Evolutionary conservation across 192 early-diverging fungal genomes (phyloP), one percentile per base, ranked within the genome.

Genomic region (Umbelopsis ramanniana): DNA sequence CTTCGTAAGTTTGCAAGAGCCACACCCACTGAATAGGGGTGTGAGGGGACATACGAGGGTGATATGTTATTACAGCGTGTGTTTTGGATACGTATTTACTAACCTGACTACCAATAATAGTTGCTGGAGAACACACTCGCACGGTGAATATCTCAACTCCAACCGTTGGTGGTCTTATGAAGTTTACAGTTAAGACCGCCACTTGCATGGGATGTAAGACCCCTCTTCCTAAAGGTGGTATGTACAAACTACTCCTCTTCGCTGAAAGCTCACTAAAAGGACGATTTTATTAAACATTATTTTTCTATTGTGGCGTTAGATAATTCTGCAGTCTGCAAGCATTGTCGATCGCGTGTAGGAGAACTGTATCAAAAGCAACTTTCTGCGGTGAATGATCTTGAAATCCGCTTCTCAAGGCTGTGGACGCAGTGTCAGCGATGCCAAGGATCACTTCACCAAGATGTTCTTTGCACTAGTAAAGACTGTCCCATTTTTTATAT

Each of bases 371-470:
- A 83, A 46, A 88, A 89, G 67, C 90, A 97, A 29, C 68, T 82
- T 63, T 47, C 48, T 29, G 35, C 83, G 6, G 87, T 94, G 43
- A 94, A 89, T 60, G 84, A 87, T 69, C 80, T 91, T 1, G 94
- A 95, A 75, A 84, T 87, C 8, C 85, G 87, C 24, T 99, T 89
- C 78, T 89, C 95, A 6, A 83, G 95, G 21, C 85, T 98, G 35
- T 99, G 97, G 97, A 98, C 97, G 23, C 96, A 98, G 76, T 99
- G 97, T 76, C 97, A 99, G 82, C 85, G 93, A 45, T 99, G 97
- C 74, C 96, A 98, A 78, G 96, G 95, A 35, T 93, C 88, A 71
- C 76, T 98, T 38, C 95, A 97, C 81, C 94, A 94, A 73, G 96
- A 98, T 71, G 94, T 99, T 14, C 86, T 99, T 66, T 99, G 97